Conservation (phyloP, 2,329 filamentous ascomycete species). For the Daldinia eschscholtzii region DNA sequence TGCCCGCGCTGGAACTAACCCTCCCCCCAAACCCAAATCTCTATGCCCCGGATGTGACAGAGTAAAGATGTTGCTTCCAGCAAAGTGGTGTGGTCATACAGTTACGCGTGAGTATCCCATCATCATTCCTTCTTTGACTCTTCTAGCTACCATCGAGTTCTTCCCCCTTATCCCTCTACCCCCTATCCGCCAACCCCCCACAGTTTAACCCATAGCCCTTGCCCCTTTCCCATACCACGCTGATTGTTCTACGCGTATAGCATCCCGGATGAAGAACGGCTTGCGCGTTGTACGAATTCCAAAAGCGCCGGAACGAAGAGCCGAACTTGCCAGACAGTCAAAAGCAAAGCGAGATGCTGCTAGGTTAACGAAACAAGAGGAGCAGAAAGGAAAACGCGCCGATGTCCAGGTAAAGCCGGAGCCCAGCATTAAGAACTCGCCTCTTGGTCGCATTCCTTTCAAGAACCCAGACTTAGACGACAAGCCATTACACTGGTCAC, state of each 20-base stretch:
- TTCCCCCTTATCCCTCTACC: neutral
- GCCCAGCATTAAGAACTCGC: neutral
- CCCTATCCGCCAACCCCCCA: neutral
- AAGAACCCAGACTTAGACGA: conserved; percentile 36
- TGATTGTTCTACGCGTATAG: conserved; percentile 21
- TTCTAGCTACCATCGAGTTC: neutral
- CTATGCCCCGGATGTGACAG: conserved; percentile 27
- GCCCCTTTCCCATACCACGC: neutral
- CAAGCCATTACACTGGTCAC: conserved; percentile 34
- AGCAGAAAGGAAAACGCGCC: neutral
- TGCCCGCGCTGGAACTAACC: conserved; percentile 15
- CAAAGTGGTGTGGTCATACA: conserved; percentile 31
- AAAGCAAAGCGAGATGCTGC: neutral
- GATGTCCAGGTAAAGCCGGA: conserved; percentile 4
- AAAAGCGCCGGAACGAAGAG: neutral
- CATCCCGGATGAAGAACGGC: conserved; percentile 39
- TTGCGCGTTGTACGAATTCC: conserved; percentile 33
- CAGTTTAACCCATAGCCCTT: neutral
- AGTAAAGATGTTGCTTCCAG: conserved; percentile 36
- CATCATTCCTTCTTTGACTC: neutral
- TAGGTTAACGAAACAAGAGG: neutral
- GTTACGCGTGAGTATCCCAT: conserved; percentile 34
- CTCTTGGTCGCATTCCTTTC: conserved; percentile 27
- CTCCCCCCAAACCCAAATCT: conserved; percentile 2
- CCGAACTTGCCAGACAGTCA: conserved; percentile 4